Percentiles rank a stretch among this genome's conserved stretches.
Conservation (phyloP, 2,329 filamentous ascomycete genomes). For the Fusarium continuum region DNA sequence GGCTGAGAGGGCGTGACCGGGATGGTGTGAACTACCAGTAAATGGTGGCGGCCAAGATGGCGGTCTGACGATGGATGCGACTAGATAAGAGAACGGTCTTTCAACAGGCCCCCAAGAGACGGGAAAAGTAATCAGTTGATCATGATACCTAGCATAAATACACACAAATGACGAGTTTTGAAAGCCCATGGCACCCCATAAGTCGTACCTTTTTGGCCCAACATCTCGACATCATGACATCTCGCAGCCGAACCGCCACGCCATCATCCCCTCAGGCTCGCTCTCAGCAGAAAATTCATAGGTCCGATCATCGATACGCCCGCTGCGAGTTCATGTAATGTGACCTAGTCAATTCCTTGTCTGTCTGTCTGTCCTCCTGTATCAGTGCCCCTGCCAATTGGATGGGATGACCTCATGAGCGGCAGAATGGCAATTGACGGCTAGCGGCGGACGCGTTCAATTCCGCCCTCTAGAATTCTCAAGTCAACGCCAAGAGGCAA, state of each 20-base stretch:
- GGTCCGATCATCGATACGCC: conserved; percentile 25
- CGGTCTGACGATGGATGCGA: conserved; percentile 7
- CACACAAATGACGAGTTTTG: neutral
- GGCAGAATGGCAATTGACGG: conserved; percentile 40
- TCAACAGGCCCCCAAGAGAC: conserved; percentile 38
- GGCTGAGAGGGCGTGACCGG: conserved; percentile 46
- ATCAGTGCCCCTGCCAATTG: neutral
- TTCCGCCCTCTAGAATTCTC: conserved; percentile 29
- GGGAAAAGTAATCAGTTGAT: conserved; percentile 27
- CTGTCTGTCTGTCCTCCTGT: neutral
- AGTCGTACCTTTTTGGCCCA: neutral
- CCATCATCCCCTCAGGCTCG: neutral
- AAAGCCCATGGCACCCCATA: neutral
- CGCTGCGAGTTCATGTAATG: conserved; percentile 23
- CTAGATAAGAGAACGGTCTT: conserved; percentile 27
- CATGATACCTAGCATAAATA: conserved; percentile 22
- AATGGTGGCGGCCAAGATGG: conserved; percentile 13
- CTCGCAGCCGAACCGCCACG: neutral
- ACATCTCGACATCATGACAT: conserved; percentile 17
- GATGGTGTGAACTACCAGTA: conserved; percentile 7
- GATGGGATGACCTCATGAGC: conserved; percentile 21
- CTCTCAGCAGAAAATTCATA: neutral
- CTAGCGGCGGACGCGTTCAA: conserved; percentile 35
- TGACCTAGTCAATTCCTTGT: conserved; percentile 11
- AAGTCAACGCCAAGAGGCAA: conserved; percentile 6